Evolutionary conservation across 169 alveolate genomes (phyloP), one percentile per base, ranked within the genome.

Genomic region (Toxoplasma gondii): DNA sequence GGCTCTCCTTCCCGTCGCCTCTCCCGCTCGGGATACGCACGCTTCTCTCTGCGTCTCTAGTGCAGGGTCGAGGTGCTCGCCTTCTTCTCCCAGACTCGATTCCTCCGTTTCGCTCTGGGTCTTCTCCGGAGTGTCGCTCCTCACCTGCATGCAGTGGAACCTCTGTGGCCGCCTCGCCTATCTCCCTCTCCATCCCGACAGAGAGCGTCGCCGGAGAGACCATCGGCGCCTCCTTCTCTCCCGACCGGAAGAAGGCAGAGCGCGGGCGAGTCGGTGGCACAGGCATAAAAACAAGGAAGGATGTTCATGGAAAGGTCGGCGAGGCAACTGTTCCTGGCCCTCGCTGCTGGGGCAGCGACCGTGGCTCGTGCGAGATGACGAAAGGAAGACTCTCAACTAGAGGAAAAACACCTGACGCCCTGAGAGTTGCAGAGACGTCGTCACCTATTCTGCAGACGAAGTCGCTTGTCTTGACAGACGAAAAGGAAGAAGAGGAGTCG

Each of bases 361-460:
- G 74, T 31, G 9, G 34, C 31, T 16, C 29, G 7, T 16, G 7
- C n/a, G 74, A 16, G 74, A 16, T 7, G 74, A 64, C 34, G 74
- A 16, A 64, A 4, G 74, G 34, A 27, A 27, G 22, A 27, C n/a
- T 31, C n/a, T 64, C 74, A 31, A 16, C 34, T 31, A 7, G 74
- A 19, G 34, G n/a, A 31, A 64, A 16, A 19, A 78, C 5, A 16
- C 86, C 22, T n/a, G 39, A 7, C 49, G 9, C 86, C 67, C n/a
- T 39, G 67, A 22, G 38, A 24, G 90, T 82, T 7, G 90, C 90
- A 9, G 90, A 82, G 24, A 82, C 90, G 44, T 41, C 90, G n/a
- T 82, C 90, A 16, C 90, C 90, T 9, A 41, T 82, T 36, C 41
- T 82, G 53, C 90, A 82, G 64, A 67, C 41, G 90, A 82, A 36